Conservation (phyloP, 2,329 filamentous ascomycete species). For the Arthrocladium fulminans region DNA sequence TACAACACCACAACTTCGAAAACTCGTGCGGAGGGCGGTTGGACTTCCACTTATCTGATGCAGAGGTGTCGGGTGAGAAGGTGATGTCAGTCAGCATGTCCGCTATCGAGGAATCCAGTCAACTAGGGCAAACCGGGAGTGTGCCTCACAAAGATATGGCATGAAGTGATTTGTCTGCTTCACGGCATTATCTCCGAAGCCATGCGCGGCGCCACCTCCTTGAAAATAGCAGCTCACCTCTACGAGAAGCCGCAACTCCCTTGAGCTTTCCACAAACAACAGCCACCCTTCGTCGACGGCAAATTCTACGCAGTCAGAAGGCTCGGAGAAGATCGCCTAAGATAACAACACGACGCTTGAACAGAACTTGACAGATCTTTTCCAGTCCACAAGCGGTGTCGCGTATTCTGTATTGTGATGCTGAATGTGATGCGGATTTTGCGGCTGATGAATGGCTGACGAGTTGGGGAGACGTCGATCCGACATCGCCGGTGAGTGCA, state of each 20-base stretch:
- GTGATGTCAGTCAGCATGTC: too few species aligned
- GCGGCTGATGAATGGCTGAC: conserved; percentile 19
- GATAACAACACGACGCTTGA: conserved; percentile 12
- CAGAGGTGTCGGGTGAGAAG: too few species aligned
- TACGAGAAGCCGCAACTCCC: conserved; percentile 38
- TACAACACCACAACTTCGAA: too few species aligned
- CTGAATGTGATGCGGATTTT: conserved; percentile 19
- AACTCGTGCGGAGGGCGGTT: too few species aligned
- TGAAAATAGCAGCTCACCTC: conserved; percentile 30
- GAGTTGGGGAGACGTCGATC: conserved; percentile 12
- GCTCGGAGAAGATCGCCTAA: conserved; percentile 9
- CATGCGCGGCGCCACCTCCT: conserved; percentile 26
- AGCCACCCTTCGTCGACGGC: conserved; percentile 14
- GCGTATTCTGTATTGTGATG: conserved; percentile 18
- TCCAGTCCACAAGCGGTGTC: conserved; percentile 12
- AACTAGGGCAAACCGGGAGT: too few species aligned
- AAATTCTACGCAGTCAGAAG: conserved; percentile 15
- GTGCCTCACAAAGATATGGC: too few species aligned
- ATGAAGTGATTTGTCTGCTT: too few species aligned
- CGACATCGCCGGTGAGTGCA: conserved; percentile 13
- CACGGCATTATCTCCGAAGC: conserved; percentile 31
- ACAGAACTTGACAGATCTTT: conserved; percentile 16
- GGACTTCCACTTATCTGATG: too few species aligned
- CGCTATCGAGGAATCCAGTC: too few species aligned
- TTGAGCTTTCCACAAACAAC: conserved; percentile 27